Conservation (phyloP, 164 flowering plant genomes). For the Cinnamomum micranthum region DNA sequence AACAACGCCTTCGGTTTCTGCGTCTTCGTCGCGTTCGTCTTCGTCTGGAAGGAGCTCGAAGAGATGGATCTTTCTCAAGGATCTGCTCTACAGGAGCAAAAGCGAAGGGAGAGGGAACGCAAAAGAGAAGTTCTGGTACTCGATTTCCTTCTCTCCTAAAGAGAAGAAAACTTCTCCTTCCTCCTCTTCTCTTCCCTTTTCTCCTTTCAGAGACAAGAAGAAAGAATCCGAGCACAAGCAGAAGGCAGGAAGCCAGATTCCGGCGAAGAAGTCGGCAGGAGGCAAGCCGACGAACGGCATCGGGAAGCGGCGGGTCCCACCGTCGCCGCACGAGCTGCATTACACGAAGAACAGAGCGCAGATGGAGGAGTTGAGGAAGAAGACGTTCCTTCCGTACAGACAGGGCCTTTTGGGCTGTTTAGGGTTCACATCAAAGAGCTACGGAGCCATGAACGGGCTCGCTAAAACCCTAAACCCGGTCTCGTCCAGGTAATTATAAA, state of each 20-base stretch:
- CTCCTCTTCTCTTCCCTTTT: slow-evolving; percentile 11
- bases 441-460: slow-evolving; percentile 36
- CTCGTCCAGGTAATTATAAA: slow-evolving; percentile 24
- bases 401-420: slow-evolving; percentile 54
- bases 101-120: slow-evolving; percentile 44
- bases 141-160: slow-evolving; percentile 26
- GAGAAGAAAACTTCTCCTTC: slow-evolving; percentile 14
- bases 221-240: neutral
- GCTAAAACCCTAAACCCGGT: slow-evolving; percentile 34
- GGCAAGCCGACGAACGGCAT: slow-evolving; percentile 28
- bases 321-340: slow-evolving; percentile 50
- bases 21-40: slow-evolving; percentile 39
- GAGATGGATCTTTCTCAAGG: slow-evolving; percentile 37
- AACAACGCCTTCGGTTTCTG: slow-evolving; percentile 35
- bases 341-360: slow-evolving; percentile 56
- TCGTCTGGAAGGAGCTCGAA: slow-evolving; percentile 35
- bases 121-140: slow-evolving; percentile 34
- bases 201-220: slow-evolving; percentile 21
- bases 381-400: slow-evolving; percentile 56
- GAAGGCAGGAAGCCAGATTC: neutral
- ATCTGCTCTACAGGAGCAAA: slow-evolving; percentile 43
- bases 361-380: slow-evolving; percentile 68
- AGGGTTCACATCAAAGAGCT: slow-evolving; percentile 42
- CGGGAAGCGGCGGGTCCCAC: slow-evolving; percentile 33
- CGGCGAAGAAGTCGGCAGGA: slow-evolving; percentile 8